Evolutionary conservation across 345 rosid species (phyloP).

Genomic region (Trapa bicornis): DNA sequence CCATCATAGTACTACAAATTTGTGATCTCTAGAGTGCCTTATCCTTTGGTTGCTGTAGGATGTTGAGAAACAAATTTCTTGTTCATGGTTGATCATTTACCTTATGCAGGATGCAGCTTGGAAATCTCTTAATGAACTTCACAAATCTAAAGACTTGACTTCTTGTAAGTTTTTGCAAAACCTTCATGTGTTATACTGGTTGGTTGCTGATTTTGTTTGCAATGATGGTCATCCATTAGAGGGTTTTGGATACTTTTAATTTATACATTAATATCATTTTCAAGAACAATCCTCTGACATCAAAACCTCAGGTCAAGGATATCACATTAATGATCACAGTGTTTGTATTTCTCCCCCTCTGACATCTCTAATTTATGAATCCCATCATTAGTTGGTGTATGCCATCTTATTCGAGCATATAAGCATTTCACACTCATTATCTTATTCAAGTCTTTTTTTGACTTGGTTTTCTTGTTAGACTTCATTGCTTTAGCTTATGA

Average conservation of each 20-base stretch:
- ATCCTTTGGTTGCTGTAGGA: background rate
- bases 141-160: slow-evolving; percentile 12
- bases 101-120: slow-evolving; percentile 28
- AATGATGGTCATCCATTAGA: background rate
- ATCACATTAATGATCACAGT: background rate
- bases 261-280: background rate
- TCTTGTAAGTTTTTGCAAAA: slow-evolving; percentile 1
- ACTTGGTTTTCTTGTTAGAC: background rate
- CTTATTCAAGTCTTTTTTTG: background rate
- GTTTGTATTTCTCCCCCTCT: background rate
- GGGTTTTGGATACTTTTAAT: background rate
- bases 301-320: background rate
- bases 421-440: background rate
- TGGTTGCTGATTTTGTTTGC: background rate
- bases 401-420: background rate
- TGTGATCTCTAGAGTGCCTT: background rate
- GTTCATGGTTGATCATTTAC: slow-evolving; percentile 1
- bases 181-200: background rate
- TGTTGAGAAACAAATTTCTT: background rate
- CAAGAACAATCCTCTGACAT: background rate
- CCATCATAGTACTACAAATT: background rate
- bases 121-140: slow-evolving; percentile 19
- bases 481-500: background rate
- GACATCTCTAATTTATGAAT: background rate
- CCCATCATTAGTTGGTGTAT: background rate